These are phyloP conservation scores for Scleroderma bovista DNA, from an alignment of 768 basidiomycete genomes.

Conservation along the genomic window DNA sequence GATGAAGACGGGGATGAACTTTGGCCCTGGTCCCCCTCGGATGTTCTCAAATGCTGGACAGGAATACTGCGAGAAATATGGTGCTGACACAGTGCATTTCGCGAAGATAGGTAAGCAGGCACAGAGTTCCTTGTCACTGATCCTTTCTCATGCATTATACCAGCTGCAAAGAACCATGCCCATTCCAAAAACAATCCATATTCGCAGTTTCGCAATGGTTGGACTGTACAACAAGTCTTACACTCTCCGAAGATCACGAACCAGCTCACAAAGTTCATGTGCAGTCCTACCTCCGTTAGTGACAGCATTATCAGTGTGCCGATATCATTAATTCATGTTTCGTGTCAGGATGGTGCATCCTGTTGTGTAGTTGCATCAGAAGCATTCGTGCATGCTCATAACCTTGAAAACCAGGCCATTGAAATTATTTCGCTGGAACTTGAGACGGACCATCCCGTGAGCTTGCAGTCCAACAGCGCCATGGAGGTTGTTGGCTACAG, in stretches of 20 bases:
- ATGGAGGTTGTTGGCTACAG: slow-evolving; percentile 81
- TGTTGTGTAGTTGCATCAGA: slow-evolving; percentile 77
- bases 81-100: slow-evolving; percentile 58
- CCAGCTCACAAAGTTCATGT: slow-evolving; percentile 79
- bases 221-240: slow-evolving; percentile 67
- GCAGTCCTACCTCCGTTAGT: slow-evolving; percentile 73
- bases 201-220: slow-evolving; percentile 77
- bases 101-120: slow-evolving; percentile 64
- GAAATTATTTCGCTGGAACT: slow-evolving; percentile 69
- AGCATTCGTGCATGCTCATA: slow-evolving; percentile 64
- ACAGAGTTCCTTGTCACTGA: neutral
- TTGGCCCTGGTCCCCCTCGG: slow-evolving; percentile 64
- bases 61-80: slow-evolving; percentile 75
- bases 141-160: neutral
- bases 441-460: slow-evolving; percentile 56
- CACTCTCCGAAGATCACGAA: slow-evolving; percentile 63
- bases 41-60: slow-evolving; percentile 70
- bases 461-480: slow-evolving; percentile 62
- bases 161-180: slow-evolving; percentile 79
- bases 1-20: slow-evolving; percentile 46
- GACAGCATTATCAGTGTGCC: neutral
- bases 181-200: slow-evolving; percentile 83
- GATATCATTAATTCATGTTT: neutral
- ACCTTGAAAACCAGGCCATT: slow-evolving; percentile 81
- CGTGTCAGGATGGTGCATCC: slow-evolving; percentile 61